These are phyloP conservation scores for Aspergillus glaucus DNA, from an alignment of 2,329 filamentous ascomycete species.

Conservation along the genomic window DNA sequence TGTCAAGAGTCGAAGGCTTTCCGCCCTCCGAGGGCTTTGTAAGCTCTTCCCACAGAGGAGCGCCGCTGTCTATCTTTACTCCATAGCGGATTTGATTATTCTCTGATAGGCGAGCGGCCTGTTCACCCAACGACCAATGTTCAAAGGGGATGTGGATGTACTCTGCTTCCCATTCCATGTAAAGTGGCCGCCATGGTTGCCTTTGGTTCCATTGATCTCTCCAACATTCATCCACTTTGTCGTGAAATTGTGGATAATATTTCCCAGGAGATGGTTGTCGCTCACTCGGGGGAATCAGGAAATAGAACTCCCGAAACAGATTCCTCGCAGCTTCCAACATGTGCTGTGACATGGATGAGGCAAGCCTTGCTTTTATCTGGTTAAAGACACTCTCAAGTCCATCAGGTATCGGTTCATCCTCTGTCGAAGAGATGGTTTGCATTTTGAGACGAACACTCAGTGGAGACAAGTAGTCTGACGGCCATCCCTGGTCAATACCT, in stretches of 20 bases:
- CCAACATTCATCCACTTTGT: slow-evolving; percentile 6
- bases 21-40: too few species aligned
- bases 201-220: slow-evolving; percentile 26
- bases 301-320: not conserved
- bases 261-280: not conserved
- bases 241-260: slow-evolving; percentile 14
- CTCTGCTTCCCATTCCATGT: slow-evolving; percentile 40
- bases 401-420: not conserved
- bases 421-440: too few species aligned
- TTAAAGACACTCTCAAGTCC: too few species aligned
- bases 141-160: slow-evolving; percentile 36
- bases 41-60: slow-evolving; percentile 9
- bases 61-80: not conserved
- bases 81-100: not conserved
- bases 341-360: not conserved
- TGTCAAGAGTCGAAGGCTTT: too few species aligned
- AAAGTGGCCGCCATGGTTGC: slow-evolving; percentile 40
- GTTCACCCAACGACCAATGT: slow-evolving; percentile 23
- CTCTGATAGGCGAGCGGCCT: not conserved
- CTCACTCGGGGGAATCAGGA: too few species aligned
- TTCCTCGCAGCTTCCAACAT: not conserved
- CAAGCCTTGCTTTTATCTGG: too few species aligned
- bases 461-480: slow-evolving; percentile 24
- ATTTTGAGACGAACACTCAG: not conserved
- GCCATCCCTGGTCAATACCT: slow-evolving; percentile 35